Evolutionary conservation across 2,329 filamentous ascomycete genomes (phyloP), one percentile per base, ranked within the genome.

Genomic region (Beauveria australis): DNA sequence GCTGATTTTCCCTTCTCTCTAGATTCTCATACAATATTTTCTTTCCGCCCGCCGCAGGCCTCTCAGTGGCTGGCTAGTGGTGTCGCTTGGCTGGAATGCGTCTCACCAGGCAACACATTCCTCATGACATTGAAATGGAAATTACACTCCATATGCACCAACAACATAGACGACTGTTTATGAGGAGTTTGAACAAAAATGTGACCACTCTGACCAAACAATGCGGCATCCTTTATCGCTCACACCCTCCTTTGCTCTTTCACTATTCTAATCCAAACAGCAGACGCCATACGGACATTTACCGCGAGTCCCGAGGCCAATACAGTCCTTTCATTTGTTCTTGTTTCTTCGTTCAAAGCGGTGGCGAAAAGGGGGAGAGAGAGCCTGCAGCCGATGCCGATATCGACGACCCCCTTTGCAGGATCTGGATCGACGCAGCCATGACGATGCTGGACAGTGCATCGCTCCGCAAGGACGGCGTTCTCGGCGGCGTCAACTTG

Each of bases 81-180:
- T 59, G 51, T 24, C 56, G 53, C 57, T 48, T 56, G 44, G 46
- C 46, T 72, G 73, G 73, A 75, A 75, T 75, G 73, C 63, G 64
- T 70, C 62, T 68, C 68, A 63, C 67, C 59, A 65, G 63, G 70
- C 73, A 74, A 76, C 74, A 69, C 74, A 75, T 76, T 76, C 74
- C 74, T 70, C 57, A 59, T 59, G 58, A 67, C 65, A 68, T 69
- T 68, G 68, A 54, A 64, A 69, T 47, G 65, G 69, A 68, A 65
- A 53, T 68, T 58, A 64, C 67, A 68, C 44, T 30, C 56, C 37
- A 48, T 24, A 10, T 40, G 22, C 22, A 41, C 44, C 24, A 52
- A 57, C 18, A 53, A 58, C 43, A 51, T 41, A 48, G 19, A n/a
- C 16, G 9, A 30, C 44, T 60, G 52, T 60, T 58, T 54, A 62